Conservation (phyloP, 768 basidiomycete genomes). For the Mycena sanguinolenta region DNA sequence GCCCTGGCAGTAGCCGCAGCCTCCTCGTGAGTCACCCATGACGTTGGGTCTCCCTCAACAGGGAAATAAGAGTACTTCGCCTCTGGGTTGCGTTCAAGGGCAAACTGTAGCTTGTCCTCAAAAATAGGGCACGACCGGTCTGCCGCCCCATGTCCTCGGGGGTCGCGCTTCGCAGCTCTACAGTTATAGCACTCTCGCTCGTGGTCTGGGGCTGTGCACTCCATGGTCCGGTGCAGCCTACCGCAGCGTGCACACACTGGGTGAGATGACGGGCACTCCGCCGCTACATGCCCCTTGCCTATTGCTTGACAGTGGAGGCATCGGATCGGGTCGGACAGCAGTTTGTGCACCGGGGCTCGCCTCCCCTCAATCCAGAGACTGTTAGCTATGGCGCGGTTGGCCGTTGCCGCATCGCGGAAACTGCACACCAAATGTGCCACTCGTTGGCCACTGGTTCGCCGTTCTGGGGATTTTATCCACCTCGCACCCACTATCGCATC, state of each 20-base stretch:
- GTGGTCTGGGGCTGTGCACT: slow-evolving; percentile 30
- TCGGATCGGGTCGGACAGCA: slow-evolving; percentile 28
- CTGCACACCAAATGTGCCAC: slow-evolving; percentile 41
- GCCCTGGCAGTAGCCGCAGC: too few species aligned
- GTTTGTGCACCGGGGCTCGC: slow-evolving; percentile 21
- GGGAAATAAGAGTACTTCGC: neutral
- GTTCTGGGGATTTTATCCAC: slow-evolving; percentile 44
- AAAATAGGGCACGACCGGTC: slow-evolving; percentile 42
- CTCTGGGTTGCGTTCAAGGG: neutral
- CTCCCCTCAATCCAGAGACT: slow-evolving; percentile 35
- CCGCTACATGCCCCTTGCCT: slow-evolving; percentile 34
- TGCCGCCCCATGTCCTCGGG: slow-evolving; percentile 44
- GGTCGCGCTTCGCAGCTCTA: neutral
- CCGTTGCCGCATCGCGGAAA: slow-evolving; percentile 24
- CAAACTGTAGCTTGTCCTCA: neutral
- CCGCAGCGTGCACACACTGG: slow-evolving; percentile 30
- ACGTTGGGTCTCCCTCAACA: neutral
- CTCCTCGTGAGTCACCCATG: neutral
- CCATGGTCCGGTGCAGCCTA: slow-evolving; percentile 35
- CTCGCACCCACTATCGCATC: slow-evolving; percentile 26
- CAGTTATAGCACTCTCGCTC: slow-evolving; percentile 42
- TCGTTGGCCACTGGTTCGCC: slow-evolving; percentile 33
- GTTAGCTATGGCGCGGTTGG: slow-evolving; percentile 31
- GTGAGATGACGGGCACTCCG: slow-evolving; percentile 27
- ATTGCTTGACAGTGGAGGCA: slow-evolving; percentile 37